phyloP scores from a whole-genome alignment of 495 filamentous ascomycete genomes.

The Neurospora tetraspora region DNA sequence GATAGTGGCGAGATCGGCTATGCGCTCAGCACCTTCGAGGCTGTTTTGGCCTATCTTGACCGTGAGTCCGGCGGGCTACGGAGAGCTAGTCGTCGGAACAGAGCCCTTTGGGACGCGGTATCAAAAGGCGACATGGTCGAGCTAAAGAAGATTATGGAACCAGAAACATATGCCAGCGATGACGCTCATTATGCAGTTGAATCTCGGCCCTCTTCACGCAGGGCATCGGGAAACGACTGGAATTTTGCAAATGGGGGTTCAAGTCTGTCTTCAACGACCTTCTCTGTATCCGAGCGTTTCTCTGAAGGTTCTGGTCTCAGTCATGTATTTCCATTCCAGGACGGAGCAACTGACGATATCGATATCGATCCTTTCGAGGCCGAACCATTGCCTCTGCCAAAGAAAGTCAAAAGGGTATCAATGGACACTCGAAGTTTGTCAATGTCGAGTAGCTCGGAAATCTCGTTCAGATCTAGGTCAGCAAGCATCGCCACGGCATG shows the following conservation, averaged over 20 bases:
- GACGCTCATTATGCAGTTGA: slow-evolving; percentile 25
- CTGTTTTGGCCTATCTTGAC: slow-evolving; percentile 82
- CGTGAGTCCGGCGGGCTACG: slow-evolving; percentile 73
- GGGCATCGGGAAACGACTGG: slow-evolving; percentile 30
- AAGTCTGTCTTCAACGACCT: slow-evolving; percentile 32
- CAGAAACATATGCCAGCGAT: slow-evolving; percentile 37
- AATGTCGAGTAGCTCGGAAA: slow-evolving; percentile 78
- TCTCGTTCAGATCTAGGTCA: slow-evolving; percentile 66
- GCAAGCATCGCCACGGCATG: slow-evolving; percentile 60
- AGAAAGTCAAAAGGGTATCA: slow-evolving; percentile 64
- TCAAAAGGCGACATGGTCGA: slow-evolving; percentile 62
- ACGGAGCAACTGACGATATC: slow-evolving; percentile 32
- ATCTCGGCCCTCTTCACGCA: slow-evolving; percentile 28
- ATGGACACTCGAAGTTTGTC: slow-evolving; percentile 85
- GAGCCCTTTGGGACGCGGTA: slow-evolving; percentile 78
- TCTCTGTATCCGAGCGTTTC: slow-evolving; percentile 30
- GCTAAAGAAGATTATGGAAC: slow-evolving; percentile 72
- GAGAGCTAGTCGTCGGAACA: slow-evolving; percentile 76
- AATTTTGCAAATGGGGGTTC: slow-evolving; percentile 36
- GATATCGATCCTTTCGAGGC: slow-evolving; percentile 14
- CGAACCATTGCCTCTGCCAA: slow-evolving; percentile 31
- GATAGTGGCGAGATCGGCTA: slow-evolving; percentile 97
- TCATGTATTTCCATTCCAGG: slow-evolving; percentile 87
- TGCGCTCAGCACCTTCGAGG: slow-evolving; percentile 92
- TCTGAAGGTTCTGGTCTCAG: slow-evolving; percentile 58